Percentiles rank a stretch among this genome's conserved stretches.
phyloP scores from a whole-genome alignment of 164 flowering plant genomes.

The Annona squamosa region DNA sequence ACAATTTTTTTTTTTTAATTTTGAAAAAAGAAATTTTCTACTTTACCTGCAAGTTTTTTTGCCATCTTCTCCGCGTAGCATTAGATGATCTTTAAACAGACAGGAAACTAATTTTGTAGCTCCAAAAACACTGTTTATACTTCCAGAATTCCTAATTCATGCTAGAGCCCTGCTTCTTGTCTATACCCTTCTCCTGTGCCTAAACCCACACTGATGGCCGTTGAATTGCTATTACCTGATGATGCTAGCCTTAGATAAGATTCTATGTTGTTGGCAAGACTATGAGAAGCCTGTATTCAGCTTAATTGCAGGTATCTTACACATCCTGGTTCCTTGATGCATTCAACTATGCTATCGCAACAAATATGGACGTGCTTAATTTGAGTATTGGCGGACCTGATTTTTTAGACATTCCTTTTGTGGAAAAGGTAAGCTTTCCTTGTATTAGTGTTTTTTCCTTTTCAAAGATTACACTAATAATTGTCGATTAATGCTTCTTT shows the following conservation, averaged over 20 bases:
- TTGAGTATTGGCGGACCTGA: conserved; percentile 99
- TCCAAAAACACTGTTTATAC: too few species aligned
- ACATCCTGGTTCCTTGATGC: conserved; percentile 99
- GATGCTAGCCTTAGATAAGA: not conserved
- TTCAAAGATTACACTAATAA: not conserved
- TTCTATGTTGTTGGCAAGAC: conserved; percentile 27
- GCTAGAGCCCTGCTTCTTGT: too few species aligned
- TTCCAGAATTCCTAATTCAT: too few species aligned
- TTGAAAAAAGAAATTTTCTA: too few species aligned
- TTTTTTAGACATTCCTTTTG: conserved; percentile 97
- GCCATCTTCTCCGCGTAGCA: too few species aligned
- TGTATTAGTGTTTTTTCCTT: not conserved
- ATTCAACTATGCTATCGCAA: conserved; percentile 96
- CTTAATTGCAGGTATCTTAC: conserved; percentile 95
- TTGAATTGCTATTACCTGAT: too few species aligned
- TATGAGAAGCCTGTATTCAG: conserved; percentile 82
- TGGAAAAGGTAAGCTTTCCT: conserved; percentile 67
- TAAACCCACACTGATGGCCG: too few species aligned
- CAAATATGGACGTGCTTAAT: conserved; percentile 90
- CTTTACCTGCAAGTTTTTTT: too few species aligned
- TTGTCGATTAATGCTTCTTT: not conserved
- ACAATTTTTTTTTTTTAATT: too few species aligned
- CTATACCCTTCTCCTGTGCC: too few species aligned
- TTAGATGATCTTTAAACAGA: too few species aligned
- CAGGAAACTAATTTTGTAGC: too few species aligned